Percentiles rank a stretch among this genome's conserved stretches.
Conservation (phyloP, 148 eudicot species). For the Camellia sinensis region DNA sequence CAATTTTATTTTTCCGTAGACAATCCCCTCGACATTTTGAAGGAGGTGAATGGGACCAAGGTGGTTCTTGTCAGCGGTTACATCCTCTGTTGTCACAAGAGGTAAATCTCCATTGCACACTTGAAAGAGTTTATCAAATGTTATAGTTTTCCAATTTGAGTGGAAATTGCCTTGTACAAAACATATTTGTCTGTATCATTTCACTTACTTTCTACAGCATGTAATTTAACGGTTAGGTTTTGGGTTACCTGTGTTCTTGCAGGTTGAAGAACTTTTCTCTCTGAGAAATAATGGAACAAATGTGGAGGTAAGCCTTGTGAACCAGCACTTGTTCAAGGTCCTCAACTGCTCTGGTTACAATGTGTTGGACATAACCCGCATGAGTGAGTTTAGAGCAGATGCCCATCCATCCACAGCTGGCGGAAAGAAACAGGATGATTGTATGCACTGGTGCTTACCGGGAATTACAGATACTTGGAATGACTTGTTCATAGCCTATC, state of each 20-base stretch:
- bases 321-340: slow-evolving; percentile 62
- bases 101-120: slow-evolving; percentile 27
- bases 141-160: background rate
- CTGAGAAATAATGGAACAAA: slow-evolving; percentile 75
- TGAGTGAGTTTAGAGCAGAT: slow-evolving; percentile 94
- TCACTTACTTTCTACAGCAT: background rate
- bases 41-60: slow-evolving; percentile 97
- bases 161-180: no score
- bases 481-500: slow-evolving; percentile 64
- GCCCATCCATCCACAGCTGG: slow-evolving; percentile 91
- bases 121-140: background rate
- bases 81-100: slow-evolving; percentile 57
- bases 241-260: slow-evolving; percentile 9
- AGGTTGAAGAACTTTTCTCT: slow-evolving; percentile 73
- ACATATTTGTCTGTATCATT: no score
- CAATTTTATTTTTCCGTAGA: slow-evolving; percentile 62
- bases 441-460: slow-evolving; percentile 99
- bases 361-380: slow-evolving; percentile 64
- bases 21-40: slow-evolving; percentile 98
- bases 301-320: slow-evolving; percentile 78
- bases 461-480: slow-evolving; percentile 97
- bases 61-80: slow-evolving; percentile 77
- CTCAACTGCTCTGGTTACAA: slow-evolving; percentile 53
- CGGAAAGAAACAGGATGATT: slow-evolving; percentile 95
- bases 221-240: background rate